Conservation (phyloP, 164 flowering plant genomes). For the Sedum album region DNA sequence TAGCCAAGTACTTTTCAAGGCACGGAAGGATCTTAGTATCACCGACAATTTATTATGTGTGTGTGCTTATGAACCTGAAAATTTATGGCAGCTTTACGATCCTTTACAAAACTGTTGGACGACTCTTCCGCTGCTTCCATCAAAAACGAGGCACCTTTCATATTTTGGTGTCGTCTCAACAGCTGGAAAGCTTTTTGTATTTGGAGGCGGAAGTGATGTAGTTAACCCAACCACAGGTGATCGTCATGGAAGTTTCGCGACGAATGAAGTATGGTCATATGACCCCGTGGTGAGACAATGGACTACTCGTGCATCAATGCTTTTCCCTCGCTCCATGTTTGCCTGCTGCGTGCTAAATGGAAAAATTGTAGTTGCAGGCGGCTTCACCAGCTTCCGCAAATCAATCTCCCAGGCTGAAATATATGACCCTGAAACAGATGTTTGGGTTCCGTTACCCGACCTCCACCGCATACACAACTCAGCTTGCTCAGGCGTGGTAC, state of each 20-base stretch:
- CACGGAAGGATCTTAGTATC: conserved; percentile 60
- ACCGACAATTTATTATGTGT: conserved; percentile 70
- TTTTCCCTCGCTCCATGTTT: conserved; percentile 87
- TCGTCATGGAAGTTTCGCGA: conserved; percentile 86
- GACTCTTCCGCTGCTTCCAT: conserved; percentile 79
- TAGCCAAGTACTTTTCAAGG: conserved; percentile 64
- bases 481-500: conserved; percentile 68
- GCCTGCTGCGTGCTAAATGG: conserved; percentile 83
- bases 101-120: conserved; percentile 77
- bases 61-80: conserved; percentile 80
- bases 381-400: conserved; percentile 75
- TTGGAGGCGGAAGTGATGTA: conserved; percentile 93
- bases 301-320: conserved; percentile 64
- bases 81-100: conserved; percentile 87
- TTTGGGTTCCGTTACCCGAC: conserved; percentile 69
- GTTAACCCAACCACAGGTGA: conserved; percentile 91
- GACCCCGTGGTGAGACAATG: conserved; percentile 58
- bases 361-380: conserved; percentile 87
- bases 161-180: conserved; percentile 75
- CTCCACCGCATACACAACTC: conserved; percentile 72
- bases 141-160: conserved; percentile 71
- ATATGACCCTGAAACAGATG: conserved; percentile 76
- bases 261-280: conserved; percentile 87
- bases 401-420: conserved; percentile 81
- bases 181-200: conserved; percentile 76